Percentiles rank a stretch among this genome's conserved stretches.
These are phyloP conservation scores for Phytophthora megakarya DNA, from an alignment of 352 stramenopile species.

Conservation along the genomic window DNA sequence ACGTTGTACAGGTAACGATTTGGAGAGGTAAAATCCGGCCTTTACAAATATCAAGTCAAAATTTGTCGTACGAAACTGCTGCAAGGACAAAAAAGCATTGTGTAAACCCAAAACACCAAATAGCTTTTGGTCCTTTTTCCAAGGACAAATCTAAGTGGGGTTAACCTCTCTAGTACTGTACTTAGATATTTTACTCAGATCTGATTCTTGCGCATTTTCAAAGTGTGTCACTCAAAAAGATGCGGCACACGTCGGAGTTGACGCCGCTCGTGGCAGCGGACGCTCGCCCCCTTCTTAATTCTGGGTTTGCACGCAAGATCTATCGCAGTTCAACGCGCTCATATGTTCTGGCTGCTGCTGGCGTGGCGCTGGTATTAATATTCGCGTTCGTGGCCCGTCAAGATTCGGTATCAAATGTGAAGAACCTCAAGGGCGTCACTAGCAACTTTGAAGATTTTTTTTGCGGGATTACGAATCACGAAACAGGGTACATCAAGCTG, in stretches of 20 bases:
- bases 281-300: not conserved
- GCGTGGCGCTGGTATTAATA: not conserved
- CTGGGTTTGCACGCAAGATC: not conserved
- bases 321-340: not conserved
- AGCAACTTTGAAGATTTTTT: not conserved
- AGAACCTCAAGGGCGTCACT: not conserved
- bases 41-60: no score
- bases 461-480: not conserved
- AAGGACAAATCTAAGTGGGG: no score
- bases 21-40: no score
- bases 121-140: no score
- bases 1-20: no score
- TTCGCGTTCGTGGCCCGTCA: not conserved
- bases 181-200: no score
- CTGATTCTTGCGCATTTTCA: not conserved
- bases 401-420: not conserved
- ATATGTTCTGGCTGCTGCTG: not conserved
- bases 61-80: no score
- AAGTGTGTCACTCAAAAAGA: not conserved
- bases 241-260: not conserved
- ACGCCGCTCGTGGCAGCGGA: not conserved
- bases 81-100: no score
- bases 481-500: not conserved
- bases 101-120: no score
- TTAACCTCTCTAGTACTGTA: no score